Percentiles rank a stretch among this genome's conserved stretches.
phyloP scores from a whole-genome alignment of 306 rosid genomes.

The Gleditsia sinensis region DNA sequence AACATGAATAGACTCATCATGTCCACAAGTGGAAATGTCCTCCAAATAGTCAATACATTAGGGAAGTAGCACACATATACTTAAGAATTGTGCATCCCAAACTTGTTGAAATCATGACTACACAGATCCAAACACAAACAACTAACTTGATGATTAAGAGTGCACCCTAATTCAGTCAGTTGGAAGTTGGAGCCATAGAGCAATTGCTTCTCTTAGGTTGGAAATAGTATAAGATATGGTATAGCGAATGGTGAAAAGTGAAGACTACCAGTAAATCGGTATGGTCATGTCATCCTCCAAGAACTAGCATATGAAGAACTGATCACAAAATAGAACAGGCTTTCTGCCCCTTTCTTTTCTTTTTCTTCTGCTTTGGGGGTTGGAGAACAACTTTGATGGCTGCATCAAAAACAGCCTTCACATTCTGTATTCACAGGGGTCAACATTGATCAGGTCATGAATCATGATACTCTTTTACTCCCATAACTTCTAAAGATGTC shows the following conservation, averaged over 20 bases:
- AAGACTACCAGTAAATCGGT: slow-evolving; percentile 50
- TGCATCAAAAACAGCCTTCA: slow-evolving; percentile 92
- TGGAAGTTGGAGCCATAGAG: slow-evolving; percentile 33
- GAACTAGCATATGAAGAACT: slow-evolving; percentile 28
- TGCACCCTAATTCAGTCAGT: slow-evolving; percentile 47
- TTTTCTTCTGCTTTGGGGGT: slow-evolving; percentile 87
- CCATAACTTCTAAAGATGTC: slow-evolving; percentile 7
- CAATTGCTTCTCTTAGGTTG: slow-evolving; percentile 46
- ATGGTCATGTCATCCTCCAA: slow-evolving; percentile 51
- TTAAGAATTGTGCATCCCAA: slow-evolving; percentile 38
- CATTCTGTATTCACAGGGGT: slow-evolving; percentile 64
- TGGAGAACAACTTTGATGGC: slow-evolving; percentile 96
- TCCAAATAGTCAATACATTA: slow-evolving; percentile 39
- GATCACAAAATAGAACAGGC: slow-evolving; percentile 82
- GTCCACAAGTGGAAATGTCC: slow-evolving; percentile 38
- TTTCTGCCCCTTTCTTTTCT: slow-evolving; percentile 78
- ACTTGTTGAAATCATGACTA: slow-evolving; percentile 48
- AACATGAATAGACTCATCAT: slow-evolving; percentile 38
- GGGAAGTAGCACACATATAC: slow-evolving; percentile 39
- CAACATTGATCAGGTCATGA: background rate
- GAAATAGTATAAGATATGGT: slow-evolving; percentile 41
- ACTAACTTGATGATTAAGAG: slow-evolving; percentile 45
- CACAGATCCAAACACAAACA: slow-evolving; percentile 54
- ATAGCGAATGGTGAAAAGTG: slow-evolving; percentile 29
- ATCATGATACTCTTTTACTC: background rate